Percentiles rank a stretch among this genome's conserved stretches.
Conservation (phyloP, 2,329 filamentous ascomycete genomes). For the Cladosporium colombiae region DNA sequence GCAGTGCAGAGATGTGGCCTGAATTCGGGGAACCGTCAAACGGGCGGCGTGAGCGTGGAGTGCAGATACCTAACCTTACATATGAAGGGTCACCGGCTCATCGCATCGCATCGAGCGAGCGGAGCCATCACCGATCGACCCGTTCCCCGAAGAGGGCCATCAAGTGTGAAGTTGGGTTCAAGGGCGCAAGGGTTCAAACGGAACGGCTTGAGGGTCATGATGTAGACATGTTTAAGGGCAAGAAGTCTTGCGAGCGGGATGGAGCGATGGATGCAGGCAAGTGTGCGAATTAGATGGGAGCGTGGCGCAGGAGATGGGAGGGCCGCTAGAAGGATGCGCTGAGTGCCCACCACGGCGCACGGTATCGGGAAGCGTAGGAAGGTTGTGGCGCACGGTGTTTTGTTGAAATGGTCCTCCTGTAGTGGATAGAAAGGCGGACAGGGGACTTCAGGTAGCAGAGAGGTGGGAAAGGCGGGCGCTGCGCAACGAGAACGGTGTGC, state of each 20-base stretch:
- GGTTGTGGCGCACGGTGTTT: not conserved
- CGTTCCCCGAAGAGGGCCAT: not conserved
- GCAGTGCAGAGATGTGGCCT: not conserved
- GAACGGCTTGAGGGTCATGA: not conserved
- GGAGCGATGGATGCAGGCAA: conserved; percentile 3
- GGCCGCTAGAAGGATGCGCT: conserved; percentile 2
- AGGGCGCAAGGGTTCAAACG: not conserved
- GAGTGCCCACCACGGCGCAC: not conserved
- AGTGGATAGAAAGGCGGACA: not conserved
- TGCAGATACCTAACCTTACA: not conserved
- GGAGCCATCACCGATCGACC: conserved; percentile 4
- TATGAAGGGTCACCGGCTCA: not conserved
- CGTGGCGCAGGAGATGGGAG: not conserved
- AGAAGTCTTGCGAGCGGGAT: not conserved
- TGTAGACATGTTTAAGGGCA: not conserved
- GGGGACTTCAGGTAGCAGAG: not conserved
- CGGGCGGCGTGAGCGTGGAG: not conserved
- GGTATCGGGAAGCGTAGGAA: conserved; percentile 1
- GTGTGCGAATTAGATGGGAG: conserved; percentile 1
- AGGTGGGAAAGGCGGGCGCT: not conserved
- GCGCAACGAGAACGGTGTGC: not conserved
- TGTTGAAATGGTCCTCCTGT: not conserved
- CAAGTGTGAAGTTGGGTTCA: not conserved
- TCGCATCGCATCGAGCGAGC: not conserved
- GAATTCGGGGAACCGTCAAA: not conserved